A percentile compares a stretch with the other conserved stretches of the same genome.
phyloP scores from a whole-genome alignment of 805 yeast genomes.

The Tetrapisispora nanseiensis region DNA sequence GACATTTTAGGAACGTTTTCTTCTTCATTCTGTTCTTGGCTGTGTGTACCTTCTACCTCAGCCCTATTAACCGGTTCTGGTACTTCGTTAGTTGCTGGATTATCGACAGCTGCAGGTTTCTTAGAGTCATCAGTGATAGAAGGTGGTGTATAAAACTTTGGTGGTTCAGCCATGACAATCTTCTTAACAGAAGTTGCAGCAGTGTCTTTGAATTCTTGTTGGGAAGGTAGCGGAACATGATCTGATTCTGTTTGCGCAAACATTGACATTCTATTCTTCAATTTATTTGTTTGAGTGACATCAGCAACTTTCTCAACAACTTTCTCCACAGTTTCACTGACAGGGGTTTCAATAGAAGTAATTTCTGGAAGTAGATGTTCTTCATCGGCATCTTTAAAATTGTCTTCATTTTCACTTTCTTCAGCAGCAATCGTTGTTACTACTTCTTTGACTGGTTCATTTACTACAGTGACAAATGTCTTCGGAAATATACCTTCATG shows the following conservation, averaged over 20 bases:
- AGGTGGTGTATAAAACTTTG: constrained; percentile 47
- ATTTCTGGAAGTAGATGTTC: too few species aligned
- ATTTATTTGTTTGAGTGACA: constrained; percentile 9
- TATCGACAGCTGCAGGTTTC: constrained; percentile 2
- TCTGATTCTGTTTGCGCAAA: constrained; percentile 36
- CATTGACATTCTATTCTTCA: constrained; percentile 40
- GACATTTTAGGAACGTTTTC: constrained; percentile 67
- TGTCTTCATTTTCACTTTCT: constrained; percentile 6
- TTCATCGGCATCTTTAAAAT: not conserved
- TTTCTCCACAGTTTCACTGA: not conserved
- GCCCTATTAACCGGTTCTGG: constrained; percentile 15
- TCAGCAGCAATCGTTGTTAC: not conserved
- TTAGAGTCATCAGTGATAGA: not conserved
- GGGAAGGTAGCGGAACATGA: constrained; percentile 44
- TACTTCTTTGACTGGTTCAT: not conserved
- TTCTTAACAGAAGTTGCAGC: constrained; percentile 32
- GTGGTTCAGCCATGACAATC: constrained; percentile 46
- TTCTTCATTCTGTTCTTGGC: constrained; percentile 30
- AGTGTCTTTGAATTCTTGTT: constrained; percentile 30
- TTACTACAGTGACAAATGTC: constrained; percentile 51
- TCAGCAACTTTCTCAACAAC: not conserved
- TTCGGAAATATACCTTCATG: constrained; percentile 78
- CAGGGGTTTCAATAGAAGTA: too few species aligned
- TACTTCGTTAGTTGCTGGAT: constrained; percentile 9
- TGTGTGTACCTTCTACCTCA: constrained; percentile 14